Evolutionary conservation across 2,329 filamentous ascomycete species (phyloP).

Genomic region (Myriosclerotinia scirpicola): DNA sequence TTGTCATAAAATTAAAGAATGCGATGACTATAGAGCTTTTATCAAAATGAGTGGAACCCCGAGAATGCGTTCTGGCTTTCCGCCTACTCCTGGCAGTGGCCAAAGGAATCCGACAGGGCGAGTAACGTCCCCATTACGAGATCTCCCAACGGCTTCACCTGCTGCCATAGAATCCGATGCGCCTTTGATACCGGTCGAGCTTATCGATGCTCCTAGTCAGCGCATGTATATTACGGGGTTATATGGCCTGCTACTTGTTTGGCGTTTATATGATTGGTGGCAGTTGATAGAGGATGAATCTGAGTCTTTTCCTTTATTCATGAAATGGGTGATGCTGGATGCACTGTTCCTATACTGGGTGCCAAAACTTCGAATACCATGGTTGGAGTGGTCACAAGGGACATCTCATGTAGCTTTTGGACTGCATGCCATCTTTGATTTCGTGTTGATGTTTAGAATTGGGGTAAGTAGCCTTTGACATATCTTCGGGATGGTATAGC

Average conservation of each 20-base stretch:
- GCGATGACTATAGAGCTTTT: slow-evolving; percentile 10
- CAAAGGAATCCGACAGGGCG: slow-evolving; percentile 40
- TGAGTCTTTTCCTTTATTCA: slow-evolving; percentile 83
- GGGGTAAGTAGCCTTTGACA: slow-evolving; percentile 53
- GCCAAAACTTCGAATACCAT: slow-evolving; percentile 87
- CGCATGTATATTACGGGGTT: slow-evolving; percentile 82
- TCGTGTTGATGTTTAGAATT: slow-evolving; percentile 90
- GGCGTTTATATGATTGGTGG: slow-evolving; percentile 85
- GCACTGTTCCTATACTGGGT: slow-evolving; percentile 83
- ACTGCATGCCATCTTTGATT: slow-evolving; percentile 70
- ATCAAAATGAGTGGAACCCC: slow-evolving; percentile 66
- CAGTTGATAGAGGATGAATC: slow-evolving; percentile 76
- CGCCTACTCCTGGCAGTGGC: slow-evolving; percentile 65
- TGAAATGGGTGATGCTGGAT: slow-evolving; percentile 92
- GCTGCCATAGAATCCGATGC: slow-evolving; percentile 28
- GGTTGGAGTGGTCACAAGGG: slow-evolving; percentile 79
- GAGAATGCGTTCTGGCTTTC: slow-evolving; percentile 78
- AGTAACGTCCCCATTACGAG: slow-evolving; percentile 35
- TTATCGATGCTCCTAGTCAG: slow-evolving; percentile 89
- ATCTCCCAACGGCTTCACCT: slow-evolving; percentile 31
- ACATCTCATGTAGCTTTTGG: slow-evolving; percentile 71
- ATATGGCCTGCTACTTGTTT: slow-evolving; percentile 74
- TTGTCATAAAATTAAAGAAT: slow-evolving; percentile 49
- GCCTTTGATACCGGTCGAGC: slow-evolving; percentile 76
- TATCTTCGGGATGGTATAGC: slow-evolving; percentile 19